Percentiles rank a stretch among this genome's conserved stretches.
phyloP scores from a whole-genome alignment of 1,139 yeast genomes.

The Sugiyamaella japonica region DNA sequence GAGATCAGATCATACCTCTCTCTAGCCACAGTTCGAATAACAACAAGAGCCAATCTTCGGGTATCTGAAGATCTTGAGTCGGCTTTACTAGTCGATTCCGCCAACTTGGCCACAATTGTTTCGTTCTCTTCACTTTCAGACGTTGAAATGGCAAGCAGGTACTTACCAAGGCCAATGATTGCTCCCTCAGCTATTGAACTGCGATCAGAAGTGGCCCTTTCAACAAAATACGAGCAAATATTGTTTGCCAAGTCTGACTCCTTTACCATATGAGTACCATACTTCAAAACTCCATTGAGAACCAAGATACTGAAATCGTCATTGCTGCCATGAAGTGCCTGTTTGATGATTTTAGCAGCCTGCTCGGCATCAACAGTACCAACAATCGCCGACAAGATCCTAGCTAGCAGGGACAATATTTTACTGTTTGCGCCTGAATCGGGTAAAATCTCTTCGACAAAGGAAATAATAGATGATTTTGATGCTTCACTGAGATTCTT shows the following conservation, averaged over 20 bases:
- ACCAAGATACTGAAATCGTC: conserved; percentile 65
- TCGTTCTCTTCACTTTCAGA: conserved; percentile 28
- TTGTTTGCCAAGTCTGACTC: conserved; percentile 51
- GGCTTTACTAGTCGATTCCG: conserved; percentile 53
- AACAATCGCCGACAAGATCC: conserved; percentile 73
- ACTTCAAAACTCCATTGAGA: conserved; percentile 76
- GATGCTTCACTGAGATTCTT: conserved; percentile 71
- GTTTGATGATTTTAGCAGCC: conserved; percentile 57
- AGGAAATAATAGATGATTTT: conserved; percentile 64
- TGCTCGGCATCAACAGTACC: conserved; percentile 66
- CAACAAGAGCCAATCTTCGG: conserved; percentile 75
- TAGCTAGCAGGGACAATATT: conserved; percentile 62
- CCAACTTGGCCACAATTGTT: conserved; percentile 39
- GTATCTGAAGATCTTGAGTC: conserved; percentile 70
- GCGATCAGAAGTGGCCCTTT: conserved; percentile 48
- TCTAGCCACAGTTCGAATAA: conserved; percentile 72
- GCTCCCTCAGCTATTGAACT: conserved; percentile 75
- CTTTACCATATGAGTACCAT: conserved; percentile 65
- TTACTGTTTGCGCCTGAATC: conserved; percentile 11
- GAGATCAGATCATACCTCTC: conserved; percentile 52
- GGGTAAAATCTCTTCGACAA: conserved; percentile 56
- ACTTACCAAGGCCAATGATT: conserved; percentile 79
- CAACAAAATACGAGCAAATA: conserved; percentile 50
- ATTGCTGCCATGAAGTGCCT: conserved; percentile 49
- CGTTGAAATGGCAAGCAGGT: conserved; percentile 47